These are phyloP conservation scores for Mimosa pudica DNA, from an alignment of 306 rosid species.

Conservation along the genomic window DNA sequence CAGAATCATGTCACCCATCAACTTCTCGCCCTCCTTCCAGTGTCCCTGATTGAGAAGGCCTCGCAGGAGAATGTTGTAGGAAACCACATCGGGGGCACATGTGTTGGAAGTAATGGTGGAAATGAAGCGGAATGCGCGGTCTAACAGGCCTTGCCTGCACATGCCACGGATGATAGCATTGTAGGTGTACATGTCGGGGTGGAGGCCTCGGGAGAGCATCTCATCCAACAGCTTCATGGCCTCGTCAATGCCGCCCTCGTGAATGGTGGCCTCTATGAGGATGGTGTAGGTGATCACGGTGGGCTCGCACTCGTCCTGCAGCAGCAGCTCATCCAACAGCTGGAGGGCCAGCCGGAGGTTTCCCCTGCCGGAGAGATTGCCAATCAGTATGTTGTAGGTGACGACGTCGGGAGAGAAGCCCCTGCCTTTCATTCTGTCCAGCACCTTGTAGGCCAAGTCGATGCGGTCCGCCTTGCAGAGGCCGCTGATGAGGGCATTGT, in stretches of 20 bases:
- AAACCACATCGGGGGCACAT: constrained; percentile 63
- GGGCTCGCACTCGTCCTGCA: constrained; percentile 71
- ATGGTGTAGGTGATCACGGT: constrained; percentile 79
- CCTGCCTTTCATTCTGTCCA: constrained; percentile 68
- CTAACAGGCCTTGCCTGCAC: constrained; percentile 73
- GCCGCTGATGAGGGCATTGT: constrained; percentile 78
- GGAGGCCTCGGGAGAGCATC: constrained; percentile 68
- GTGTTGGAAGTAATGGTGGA: constrained; percentile 49
- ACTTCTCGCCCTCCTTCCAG: constrained; percentile 69
- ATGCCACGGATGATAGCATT: constrained; percentile 73
- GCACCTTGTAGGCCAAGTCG: constrained; percentile 59
- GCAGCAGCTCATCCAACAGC: constrained; percentile 65
- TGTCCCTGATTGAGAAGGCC: constrained; percentile 61
- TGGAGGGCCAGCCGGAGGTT: constrained; percentile 57
- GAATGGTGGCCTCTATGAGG: constrained; percentile 80
- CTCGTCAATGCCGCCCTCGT: constrained; percentile 61
- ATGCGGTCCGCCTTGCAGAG: constrained; percentile 62
- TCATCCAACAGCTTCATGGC: constrained; percentile 75
- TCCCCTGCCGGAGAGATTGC: constrained; percentile 70
- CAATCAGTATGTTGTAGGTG: constrained; percentile 82
- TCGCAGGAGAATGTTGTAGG: constrained; percentile 66
- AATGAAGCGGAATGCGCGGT: constrained; percentile 66
- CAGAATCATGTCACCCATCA: constrained; percentile 56
- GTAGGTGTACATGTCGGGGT: constrained; percentile 70
- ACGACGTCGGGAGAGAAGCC: constrained; percentile 77